Conservation (phyloP, 371 early-diverging fungal species). For the Mortierella sp. region DNA sequence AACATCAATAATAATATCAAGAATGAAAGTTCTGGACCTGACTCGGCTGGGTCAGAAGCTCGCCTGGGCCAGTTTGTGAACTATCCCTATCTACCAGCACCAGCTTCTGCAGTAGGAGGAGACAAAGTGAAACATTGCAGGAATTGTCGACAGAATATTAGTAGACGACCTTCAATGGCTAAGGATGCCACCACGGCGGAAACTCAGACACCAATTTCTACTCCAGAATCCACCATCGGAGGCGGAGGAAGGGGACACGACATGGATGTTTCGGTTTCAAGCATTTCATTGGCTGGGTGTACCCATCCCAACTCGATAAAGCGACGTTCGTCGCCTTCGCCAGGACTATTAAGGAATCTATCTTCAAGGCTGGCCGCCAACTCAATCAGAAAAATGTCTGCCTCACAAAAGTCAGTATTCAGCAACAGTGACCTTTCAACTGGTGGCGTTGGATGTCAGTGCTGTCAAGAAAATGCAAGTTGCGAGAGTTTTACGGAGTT, state of each 20-base stretch:
- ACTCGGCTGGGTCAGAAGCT: constrained; percentile 27
- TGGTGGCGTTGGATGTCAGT: constrained; percentile 9
- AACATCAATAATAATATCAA: constrained; percentile 3
- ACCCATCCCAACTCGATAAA: constrained; percentile 3
- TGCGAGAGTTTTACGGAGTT: constrained; percentile 6
- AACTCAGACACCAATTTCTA: neutral
- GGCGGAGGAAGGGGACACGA: constrained; percentile 10
- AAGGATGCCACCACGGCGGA: neutral
- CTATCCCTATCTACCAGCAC: constrained; percentile 24
- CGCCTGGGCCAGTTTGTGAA: constrained; percentile 11
- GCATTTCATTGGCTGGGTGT: constrained; percentile 10
- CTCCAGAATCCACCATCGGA: neutral
- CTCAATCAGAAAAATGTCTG: constrained; percentile 34
- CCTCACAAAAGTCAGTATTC: constrained; percentile 38
- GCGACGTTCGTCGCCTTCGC: constrained; percentile 11
- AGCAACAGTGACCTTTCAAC: constrained; percentile 14
- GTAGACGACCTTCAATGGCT: constrained; percentile 14
- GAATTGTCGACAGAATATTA: constrained; percentile 19
- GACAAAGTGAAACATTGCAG: constrained; percentile 15
- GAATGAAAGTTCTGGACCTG: neutral
- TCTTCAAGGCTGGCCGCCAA: constrained; percentile 42
- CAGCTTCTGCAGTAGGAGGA: constrained; percentile 24
- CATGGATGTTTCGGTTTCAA: constrained; percentile 23
- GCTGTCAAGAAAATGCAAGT: constrained; percentile 20
- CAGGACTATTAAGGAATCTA: constrained; percentile 21